Percentiles rank a stretch among this genome's conserved stretches.
These are phyloP conservation scores for Lithospermum erythrorhizon DNA, from an alignment of 257 asterid species.

Conservation along the genomic window DNA sequence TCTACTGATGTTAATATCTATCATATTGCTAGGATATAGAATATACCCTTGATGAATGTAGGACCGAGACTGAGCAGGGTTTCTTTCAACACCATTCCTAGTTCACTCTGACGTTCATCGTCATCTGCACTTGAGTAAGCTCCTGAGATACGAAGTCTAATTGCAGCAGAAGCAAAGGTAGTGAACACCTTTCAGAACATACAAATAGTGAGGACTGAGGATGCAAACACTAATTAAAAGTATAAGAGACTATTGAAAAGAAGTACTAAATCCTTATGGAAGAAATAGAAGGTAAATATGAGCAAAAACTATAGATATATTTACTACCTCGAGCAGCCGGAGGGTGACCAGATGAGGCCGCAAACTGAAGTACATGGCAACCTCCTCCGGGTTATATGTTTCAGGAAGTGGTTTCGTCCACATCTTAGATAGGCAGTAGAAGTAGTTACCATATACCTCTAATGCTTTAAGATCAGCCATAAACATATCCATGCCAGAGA, in stretches of 20 bases:
- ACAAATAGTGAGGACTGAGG: slow-evolving; percentile 16
- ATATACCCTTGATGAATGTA: slow-evolving; percentile 83
- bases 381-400: slow-evolving; percentile 57
- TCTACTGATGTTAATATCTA: slow-evolving; percentile 7
- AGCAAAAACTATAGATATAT: slow-evolving; percentile 3
- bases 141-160: slow-evolving; percentile 56
- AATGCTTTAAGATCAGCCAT: slow-evolving; percentile 76
- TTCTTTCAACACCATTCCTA: slow-evolving; percentile 73
- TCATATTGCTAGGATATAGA: slow-evolving; percentile 1
- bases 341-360: slow-evolving; percentile 85
- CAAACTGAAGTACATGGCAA: slow-evolving; percentile 61
- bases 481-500: slow-evolving; percentile 68
- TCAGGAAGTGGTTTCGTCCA: slow-evolving; percentile 94
- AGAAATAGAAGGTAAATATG: not conserved
- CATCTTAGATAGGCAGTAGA: slow-evolving; percentile 55
- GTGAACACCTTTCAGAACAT: slow-evolving; percentile 61
- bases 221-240: slow-evolving; percentile 4
- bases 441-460: slow-evolving; percentile 62
- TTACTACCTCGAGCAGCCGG: slow-evolving; percentile 76
- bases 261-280: not conserved
- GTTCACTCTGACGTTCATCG: slow-evolving; percentile 39
- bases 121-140: slow-evolving; percentile 36
- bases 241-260: not conserved
- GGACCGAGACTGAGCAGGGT: slow-evolving; percentile 90
- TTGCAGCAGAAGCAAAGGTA: slow-evolving; percentile 68